Conservation (phyloP, 805 yeast genomes). For the Saccharomycopsis olivae region DNA sequence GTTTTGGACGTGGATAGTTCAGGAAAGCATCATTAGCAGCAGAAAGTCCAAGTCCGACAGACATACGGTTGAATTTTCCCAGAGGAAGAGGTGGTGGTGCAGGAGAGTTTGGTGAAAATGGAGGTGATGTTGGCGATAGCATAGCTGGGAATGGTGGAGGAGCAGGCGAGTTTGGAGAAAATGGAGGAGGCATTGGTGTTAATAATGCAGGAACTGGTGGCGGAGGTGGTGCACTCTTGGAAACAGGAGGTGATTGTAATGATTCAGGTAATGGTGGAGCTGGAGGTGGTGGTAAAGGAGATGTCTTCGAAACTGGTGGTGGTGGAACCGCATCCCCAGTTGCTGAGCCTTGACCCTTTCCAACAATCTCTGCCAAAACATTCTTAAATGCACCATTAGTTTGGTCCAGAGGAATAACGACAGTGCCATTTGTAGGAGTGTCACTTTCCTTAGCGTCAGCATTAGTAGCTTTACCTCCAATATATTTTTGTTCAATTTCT, state of each 20-base stretch:
- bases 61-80: slow-evolving; percentile 11
- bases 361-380: slow-evolving; percentile 11
- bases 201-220: slow-evolving; percentile 27
- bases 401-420: no score
- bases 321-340: background rate
- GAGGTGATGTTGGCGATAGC: slow-evolving; percentile 22
- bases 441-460: slow-evolving; percentile 4
- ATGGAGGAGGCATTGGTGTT: slow-evolving; percentile 20
- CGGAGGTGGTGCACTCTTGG: slow-evolving; percentile 22
- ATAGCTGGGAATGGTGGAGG: slow-evolving; percentile 25
- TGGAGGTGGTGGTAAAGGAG: slow-evolving; percentile 4
- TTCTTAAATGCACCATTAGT: slow-evolving; percentile 2
- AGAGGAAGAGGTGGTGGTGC: slow-evolving; percentile 24
- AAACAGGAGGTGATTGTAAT: slow-evolving; percentile 2
- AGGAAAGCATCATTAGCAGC: slow-evolving; percentile 35
- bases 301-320: background rate
- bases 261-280: slow-evolving; percentile 18
- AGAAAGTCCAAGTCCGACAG: slow-evolving; percentile 17
- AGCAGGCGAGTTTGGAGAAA: slow-evolving; percentile 28
- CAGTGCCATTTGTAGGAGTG: background rate
- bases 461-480: slow-evolving; percentile 12
- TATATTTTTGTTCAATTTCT: slow-evolving; percentile 14
- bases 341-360: background rate
- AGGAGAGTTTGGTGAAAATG: slow-evolving; percentile 25
- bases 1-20: slow-evolving; percentile 54